Base-by-base conservation (phyloP, 192 early-diverging fungal species). In the Coemansia sp. region DNA sequence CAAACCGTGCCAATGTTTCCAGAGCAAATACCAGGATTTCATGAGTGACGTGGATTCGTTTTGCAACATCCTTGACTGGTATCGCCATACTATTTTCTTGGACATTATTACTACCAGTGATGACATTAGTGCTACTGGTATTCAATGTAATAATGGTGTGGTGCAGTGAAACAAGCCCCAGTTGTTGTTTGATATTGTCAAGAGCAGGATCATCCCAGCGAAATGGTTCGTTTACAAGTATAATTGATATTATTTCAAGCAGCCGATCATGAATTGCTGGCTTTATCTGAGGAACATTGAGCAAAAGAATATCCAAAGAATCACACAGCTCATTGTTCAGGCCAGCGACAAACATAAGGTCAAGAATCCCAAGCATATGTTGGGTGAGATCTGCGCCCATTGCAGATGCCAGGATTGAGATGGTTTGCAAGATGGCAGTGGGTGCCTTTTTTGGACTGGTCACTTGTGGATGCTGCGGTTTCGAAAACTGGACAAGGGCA, bases 311-410 rank as follows among this genome's bases (percentile, higher is more conserved):
- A 11, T 83, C 82, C 57, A 98, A 75, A 6, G 94, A 90, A 52
- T 87, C 77, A 7, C 87, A 85, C 33, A 98, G 74, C 19, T 89
- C 81, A 36, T 94, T 87, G 55, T 83, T 92, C 27, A 98, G 74
- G 17, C 94, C 94, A n/a, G 86, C 83, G 5, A 88, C 84, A 69
- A 98, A 96, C 90, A 98, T 95, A 48, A 92, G 79, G 61, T 95
- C 91, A 38, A 96, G 59, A 10, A 96, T 62, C n/a, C 92, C 91
- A 41, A 90, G 87, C 81, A 94, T 84, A 62, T 93, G 83, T 55
- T 88, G 90, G 0, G 90, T 93, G 31, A 96, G 73, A 1, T 87
- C 89, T 59, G 88, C 88, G 17, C 93, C 90, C 34, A 97, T 88
- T 25, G 94, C 91, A 17, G 82, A 81, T 6, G 93, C 94, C 20